These are phyloP conservation scores for Phyllosticta citriasiana DNA, from an alignment of 2,329 filamentous ascomycete genomes.

Conservation along the genomic window DNA sequence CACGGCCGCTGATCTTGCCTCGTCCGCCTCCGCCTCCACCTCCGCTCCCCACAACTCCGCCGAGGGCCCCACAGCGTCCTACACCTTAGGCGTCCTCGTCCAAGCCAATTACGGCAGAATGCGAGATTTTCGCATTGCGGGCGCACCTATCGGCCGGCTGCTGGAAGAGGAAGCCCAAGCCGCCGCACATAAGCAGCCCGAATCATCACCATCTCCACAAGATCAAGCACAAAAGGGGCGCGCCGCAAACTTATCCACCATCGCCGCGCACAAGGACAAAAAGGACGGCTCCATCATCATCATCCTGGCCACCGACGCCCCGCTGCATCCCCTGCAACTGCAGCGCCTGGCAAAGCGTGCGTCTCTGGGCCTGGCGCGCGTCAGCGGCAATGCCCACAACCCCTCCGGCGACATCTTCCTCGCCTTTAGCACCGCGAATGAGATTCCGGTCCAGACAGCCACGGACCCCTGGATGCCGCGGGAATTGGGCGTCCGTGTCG, in stretches of 20 bases:
- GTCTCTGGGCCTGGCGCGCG: slow-evolving; percentile 50
- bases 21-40: slow-evolving; percentile 16
- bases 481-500: slow-evolving; percentile 37
- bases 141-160: slow-evolving; percentile 52
- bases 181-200: slow-evolving; percentile 21
- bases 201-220: not conserved
- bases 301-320: slow-evolving; percentile 51
- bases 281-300: slow-evolving; percentile 55
- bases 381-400: slow-evolving; percentile 53
- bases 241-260: slow-evolving; percentile 21
- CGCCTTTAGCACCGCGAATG: slow-evolving; percentile 54
- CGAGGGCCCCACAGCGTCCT: slow-evolving; percentile 19
- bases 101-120: slow-evolving; percentile 56
- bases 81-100: slow-evolving; percentile 52
- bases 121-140: slow-evolving; percentile 47
- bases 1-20: slow-evolving; percentile 14
- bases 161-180: slow-evolving; percentile 37
- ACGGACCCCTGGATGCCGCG: slow-evolving; percentile 28
- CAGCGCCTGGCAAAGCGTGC: slow-evolving; percentile 50
- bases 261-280: slow-evolving; percentile 33
- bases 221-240: slow-evolving; percentile 12
- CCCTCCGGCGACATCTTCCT: slow-evolving; percentile 58
- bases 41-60: slow-evolving; percentile 12
- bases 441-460: slow-evolving; percentile 36
- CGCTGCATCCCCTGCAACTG: slow-evolving; percentile 48